These are phyloP conservation scores for Ceratobasidium sp. DNA, from an alignment of 1,284 basidiomycete species.

Conservation along the genomic window DNA sequence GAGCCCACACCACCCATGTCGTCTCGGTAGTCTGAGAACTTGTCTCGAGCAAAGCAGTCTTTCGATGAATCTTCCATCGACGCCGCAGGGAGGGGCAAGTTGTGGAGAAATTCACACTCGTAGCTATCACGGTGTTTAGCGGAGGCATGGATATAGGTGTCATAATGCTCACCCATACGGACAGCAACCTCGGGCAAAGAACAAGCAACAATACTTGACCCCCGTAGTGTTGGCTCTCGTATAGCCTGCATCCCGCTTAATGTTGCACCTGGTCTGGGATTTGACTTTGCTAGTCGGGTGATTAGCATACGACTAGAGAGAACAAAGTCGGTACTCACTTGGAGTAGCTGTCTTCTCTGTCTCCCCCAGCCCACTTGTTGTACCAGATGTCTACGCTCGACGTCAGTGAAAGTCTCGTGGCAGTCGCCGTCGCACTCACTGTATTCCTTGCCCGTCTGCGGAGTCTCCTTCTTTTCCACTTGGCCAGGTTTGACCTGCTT, in stretches of 20 bases:
- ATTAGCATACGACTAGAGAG: not conserved
- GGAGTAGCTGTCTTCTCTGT: conserved; percentile 92
- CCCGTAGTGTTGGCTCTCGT: conserved; percentile 93
- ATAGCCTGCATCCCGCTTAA: conserved; percentile 89
- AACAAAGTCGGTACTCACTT: conserved; percentile 65
- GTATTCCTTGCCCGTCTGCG: conserved; percentile 94
- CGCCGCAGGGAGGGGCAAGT: conserved; percentile 76
- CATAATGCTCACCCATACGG: conserved; percentile 76
- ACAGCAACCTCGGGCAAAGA: conserved; percentile 96
- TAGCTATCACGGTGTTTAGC: conserved; percentile 58
- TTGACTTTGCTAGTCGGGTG: conserved; percentile 82
- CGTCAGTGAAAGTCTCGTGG: conserved; percentile 47
- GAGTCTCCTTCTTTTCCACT: conserved; percentile 86
- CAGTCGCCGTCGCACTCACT: conserved; percentile 66
- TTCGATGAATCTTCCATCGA: conserved; percentile 89
- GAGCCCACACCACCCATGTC: conserved; percentile 99
- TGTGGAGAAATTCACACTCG: conserved; percentile 96
- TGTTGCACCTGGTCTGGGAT: conserved; percentile 88
- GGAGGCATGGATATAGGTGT: not conserved
- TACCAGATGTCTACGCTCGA: conserved; percentile 90
- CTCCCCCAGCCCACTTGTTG: conserved; percentile 98
- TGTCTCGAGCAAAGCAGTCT: conserved; percentile 97
- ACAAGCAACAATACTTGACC: conserved; percentile 93
- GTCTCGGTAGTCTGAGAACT: conserved; percentile 96
- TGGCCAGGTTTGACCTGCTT: conserved; percentile 92